These are phyloP conservation scores for Cordyceps cicadae DNA, from an alignment of 2,329 filamentous ascomycete genomes.

Conservation along the genomic window DNA sequence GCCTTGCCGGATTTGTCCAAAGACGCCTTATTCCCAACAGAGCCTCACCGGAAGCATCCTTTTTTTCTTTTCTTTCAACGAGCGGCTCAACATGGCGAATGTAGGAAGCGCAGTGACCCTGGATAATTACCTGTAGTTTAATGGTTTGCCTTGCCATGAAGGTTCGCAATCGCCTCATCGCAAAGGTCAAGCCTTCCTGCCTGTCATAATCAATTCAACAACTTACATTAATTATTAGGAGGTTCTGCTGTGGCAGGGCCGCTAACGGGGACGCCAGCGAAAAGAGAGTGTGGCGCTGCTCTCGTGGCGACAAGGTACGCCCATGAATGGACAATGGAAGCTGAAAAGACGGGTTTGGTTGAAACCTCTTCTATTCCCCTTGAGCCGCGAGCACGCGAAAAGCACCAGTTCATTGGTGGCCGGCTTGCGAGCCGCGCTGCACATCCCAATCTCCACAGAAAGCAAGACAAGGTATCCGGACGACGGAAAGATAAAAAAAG, in stretches of 20 bases:
- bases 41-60: neutral
- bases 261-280: neutral
- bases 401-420: neutral
- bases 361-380: neutral
- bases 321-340: neutral
- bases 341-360: neutral
- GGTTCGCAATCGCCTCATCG: too few species aligned
- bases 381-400: neutral
- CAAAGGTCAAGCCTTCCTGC: too few species aligned
- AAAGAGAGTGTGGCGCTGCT: neutral
- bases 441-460: neutral
- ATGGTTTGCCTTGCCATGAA: too few species aligned
- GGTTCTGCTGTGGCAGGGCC: neutral
- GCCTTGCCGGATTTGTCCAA: conserved; percentile 1
- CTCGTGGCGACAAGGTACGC: neutral
- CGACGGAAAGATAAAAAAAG: neutral
- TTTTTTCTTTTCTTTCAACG: neutral
- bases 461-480: neutral
- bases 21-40: neutral
- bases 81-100: neutral
- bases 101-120: neutral
- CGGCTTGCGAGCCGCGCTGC: neutral
- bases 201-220: too few species aligned
- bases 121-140: neutral
- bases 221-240: too few species aligned